Evolutionary conservation across 371 early-diverging fungal genomes (phyloP), one percentile per base, ranked within the genome.

Genomic region (Mucor lusitanicus): DNA sequence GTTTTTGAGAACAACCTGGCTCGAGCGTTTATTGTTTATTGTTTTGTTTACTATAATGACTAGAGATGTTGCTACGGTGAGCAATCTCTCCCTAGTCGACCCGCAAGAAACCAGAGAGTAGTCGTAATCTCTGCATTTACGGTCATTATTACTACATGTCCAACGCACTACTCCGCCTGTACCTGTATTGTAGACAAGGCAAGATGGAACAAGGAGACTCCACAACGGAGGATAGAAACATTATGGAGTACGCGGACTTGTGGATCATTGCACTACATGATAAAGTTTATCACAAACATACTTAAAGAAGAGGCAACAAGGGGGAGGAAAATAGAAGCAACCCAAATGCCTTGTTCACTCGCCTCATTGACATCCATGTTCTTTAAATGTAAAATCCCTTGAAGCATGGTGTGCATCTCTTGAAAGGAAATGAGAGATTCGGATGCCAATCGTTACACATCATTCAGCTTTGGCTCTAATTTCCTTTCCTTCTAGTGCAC

Each of bases 11-110:
- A 37, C 30, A 54, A 46, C 59, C 25, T 68, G 69, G 69, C 69
- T 68, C 69, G 69, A 63, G 69, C 69, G 30, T 30, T 30, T 30
- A 30, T 30, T 30, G 69, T 53, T 42, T 48, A 63, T 68, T 68
- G 66, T 65, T 65, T 65, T 65, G 37, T 37, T 46, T 59, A 58
- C 63, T 63, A 63, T 58, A 48, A 37, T 68, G 63, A 33, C 63
- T 63, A 66, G 50, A 53, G 39, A 54, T 32, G 59, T 32, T 42
- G n/a, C 25, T 44, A 33, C 15, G 11, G 13, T 0, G 33, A n/a
- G 28, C n/a, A 25, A 55, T 53, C 59, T 39, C 27, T 30, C 30
- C 37, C 27, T 67, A 27, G 37, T 40, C 44, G 25, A 50, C 25
- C 25, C 25, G 25, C 21, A 50, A 9, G 21, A 23, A 44, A 44